phyloP scores from a whole-genome alignment of 2,329 filamentous ascomycete species.

The Aspergillus japonicus region DNA sequence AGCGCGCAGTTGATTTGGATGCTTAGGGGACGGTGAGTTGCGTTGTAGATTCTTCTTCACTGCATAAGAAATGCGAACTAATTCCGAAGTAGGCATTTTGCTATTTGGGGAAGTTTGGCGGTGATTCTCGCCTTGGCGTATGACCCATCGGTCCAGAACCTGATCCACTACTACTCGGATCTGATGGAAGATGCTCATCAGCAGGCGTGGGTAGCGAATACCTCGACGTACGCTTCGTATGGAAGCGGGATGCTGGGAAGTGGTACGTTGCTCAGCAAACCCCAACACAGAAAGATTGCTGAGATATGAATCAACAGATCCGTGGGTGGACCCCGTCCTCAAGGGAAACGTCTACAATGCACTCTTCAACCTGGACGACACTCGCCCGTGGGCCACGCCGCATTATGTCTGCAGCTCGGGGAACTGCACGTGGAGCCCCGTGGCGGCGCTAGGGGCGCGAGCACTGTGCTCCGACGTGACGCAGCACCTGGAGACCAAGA shows the following conservation, averaged over 20 bases:
- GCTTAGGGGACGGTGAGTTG: slow-evolving; percentile 1
- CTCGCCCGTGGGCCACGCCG: slow-evolving; percentile 10
- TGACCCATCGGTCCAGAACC: neutral
- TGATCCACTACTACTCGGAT: neutral
- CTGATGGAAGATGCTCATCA: neutral
- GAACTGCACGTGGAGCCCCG: slow-evolving; percentile 17
- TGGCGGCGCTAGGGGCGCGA: neutral
- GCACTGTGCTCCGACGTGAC: slow-evolving; percentile 13
- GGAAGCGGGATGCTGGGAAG: too few relatives aligned
- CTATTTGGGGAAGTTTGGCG: slow-evolving; percentile 7
- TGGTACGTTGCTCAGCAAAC: too few relatives aligned
- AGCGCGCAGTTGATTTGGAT: slow-evolving; percentile 15
- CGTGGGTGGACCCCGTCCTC: slow-evolving; percentile 8
- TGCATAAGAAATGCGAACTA: neutral
- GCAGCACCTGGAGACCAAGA: neutral
- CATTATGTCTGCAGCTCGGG: slow-evolving; percentile 11
- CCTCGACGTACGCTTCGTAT: too few relatives aligned
- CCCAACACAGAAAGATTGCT: too few relatives aligned
- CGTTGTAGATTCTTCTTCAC: neutral
- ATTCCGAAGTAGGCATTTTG: slow-evolving; percentile 14
- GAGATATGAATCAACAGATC: neutral
- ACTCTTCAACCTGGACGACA: slow-evolving; percentile 10
- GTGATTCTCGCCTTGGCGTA: slow-evolving; percentile 26
- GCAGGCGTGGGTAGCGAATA: neutral
- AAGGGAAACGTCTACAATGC: slow-evolving; percentile 16